A percentile compares a stretch with the other conserved stretches of the same genome.
Conservation (phyloP, 352 stramenopile species). For the Pythium insidiosum region DNA sequence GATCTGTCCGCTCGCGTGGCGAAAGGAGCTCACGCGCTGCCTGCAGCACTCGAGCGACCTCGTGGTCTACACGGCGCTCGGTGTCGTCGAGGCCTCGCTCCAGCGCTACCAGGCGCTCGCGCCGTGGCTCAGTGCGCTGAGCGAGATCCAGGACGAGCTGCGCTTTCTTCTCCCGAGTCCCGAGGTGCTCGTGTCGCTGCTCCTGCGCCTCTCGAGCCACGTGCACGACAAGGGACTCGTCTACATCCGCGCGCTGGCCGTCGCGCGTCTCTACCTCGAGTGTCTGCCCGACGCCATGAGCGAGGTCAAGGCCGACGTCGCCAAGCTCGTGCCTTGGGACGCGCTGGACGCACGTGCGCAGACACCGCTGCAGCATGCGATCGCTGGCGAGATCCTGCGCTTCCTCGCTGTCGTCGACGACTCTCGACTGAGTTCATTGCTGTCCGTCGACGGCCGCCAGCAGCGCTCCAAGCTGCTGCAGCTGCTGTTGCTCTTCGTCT, state of each 20-base stretch:
- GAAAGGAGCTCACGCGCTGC: slow-evolving; percentile 74
- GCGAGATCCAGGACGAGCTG: slow-evolving; percentile 53
- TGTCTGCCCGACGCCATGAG: slow-evolving; percentile 66
- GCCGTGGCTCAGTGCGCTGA: slow-evolving; percentile 3
- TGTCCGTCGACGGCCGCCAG: slow-evolving; percentile 14
- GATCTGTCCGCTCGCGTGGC: slow-evolving; percentile 55
- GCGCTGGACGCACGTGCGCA: slow-evolving; percentile 22
- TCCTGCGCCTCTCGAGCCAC: slow-evolving; percentile 58
- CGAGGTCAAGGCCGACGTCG: slow-evolving; percentile 80
- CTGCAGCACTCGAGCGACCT: slow-evolving; percentile 72
- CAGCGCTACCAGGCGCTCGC: slow-evolving; percentile 40
- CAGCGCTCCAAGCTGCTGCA: slow-evolving; percentile 49
- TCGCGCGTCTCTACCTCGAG: slow-evolving; percentile 71
- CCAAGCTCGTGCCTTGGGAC: slow-evolving; percentile 65
- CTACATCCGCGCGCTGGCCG: slow-evolving; percentile 63
- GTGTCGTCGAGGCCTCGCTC: slow-evolving; percentile 53
- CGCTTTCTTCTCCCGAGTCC: slow-evolving; percentile 68
- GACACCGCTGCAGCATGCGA: slow-evolving; percentile 2
- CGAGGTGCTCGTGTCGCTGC: slow-evolving; percentile 66
- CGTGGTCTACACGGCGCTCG: slow-evolving; percentile 67
- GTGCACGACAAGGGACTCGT: slow-evolving; percentile 37
- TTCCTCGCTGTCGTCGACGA: slow-evolving; percentile 57
- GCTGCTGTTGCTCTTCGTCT: slow-evolving; percentile 51
- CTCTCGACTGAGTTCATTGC: slow-evolving; percentile 47
- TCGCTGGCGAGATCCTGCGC: slow-evolving; percentile 63